Conservation (phyloP, 768 basidiomycete species). For the Boletus rubropictus region DNA sequence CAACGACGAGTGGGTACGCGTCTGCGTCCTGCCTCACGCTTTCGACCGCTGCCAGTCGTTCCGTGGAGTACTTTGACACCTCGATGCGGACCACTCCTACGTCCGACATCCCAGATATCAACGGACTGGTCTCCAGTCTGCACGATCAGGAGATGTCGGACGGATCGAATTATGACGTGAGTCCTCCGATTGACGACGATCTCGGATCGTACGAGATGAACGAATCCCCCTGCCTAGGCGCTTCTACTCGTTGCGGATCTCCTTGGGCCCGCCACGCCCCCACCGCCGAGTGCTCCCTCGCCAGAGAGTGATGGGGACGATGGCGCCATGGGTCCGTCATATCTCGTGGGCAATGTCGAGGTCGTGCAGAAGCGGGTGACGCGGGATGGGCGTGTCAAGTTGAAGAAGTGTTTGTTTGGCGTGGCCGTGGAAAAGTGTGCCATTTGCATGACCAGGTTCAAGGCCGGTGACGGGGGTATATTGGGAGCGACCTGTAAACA, state of each 20-base stretch:
- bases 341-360: conserved; percentile 43
- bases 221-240: conserved; percentile 37
- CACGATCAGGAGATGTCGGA: conserved; percentile 39
- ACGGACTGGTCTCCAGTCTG: conserved; percentile 54
- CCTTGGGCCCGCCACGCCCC: conserved; percentile 46
- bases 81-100: conserved; percentile 28
- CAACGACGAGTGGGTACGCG: conserved; percentile 24
- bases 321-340: conserved; percentile 8
- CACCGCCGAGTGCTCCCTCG: background rate
- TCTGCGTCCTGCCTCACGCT: conserved; percentile 29
- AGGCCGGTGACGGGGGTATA: conserved; percentile 48
- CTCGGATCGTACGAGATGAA: conserved; percentile 19
- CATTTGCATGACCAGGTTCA: conserved; percentile 70
- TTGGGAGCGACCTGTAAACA: conserved; percentile 58
- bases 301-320: conserved; percentile 8
- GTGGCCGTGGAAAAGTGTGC: conserved; percentile 63
- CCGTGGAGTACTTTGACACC: conserved; percentile 25
- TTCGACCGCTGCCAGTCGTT: conserved; percentile 19
- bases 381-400: conserved; percentile 61
- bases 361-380: conserved; percentile 54
- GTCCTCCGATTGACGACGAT: conserved; percentile 29
- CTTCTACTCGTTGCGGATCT: conserved; percentile 56
- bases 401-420: conserved; percentile 63
- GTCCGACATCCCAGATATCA: conserved; percentile 51
- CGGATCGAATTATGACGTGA: conserved; percentile 62